These are phyloP conservation scores for Chlamydomonas sp. DNA, from an alignment of 139 green algal genomes.

Conservation along the genomic window DNA sequence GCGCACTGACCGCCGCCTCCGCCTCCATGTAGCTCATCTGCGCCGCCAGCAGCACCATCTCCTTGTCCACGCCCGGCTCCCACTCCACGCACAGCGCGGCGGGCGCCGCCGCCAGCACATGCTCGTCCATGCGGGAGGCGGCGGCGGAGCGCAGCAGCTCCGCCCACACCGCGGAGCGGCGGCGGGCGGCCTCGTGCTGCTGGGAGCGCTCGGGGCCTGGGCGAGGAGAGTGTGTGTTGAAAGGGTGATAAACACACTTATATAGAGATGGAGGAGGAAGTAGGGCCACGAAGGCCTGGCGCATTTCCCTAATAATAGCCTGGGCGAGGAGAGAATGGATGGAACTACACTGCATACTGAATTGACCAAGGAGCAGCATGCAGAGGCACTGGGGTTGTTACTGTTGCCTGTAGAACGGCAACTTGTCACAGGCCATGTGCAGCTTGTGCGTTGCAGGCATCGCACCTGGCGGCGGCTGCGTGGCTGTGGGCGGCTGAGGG, in stretches of 20 bases:
- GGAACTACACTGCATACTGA: no score
- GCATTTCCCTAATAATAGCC: no score
- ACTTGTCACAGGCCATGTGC: no score
- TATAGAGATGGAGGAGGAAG: no score
- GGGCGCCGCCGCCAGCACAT: constrained; percentile 51
- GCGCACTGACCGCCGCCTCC: constrained; percentile 49
- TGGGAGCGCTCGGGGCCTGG: constrained; percentile 1
- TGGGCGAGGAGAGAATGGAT: no score
- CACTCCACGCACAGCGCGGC: constrained; percentile 43
- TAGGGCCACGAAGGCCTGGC: no score
- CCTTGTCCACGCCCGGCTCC: constrained; percentile 50
- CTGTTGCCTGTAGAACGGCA: no score
- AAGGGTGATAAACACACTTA: no score
- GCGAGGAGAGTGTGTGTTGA: no score
- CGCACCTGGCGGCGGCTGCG: not conserved
- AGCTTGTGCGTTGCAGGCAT: no score
- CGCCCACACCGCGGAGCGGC: constrained; percentile 42
- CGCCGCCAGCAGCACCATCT: constrained; percentile 58
- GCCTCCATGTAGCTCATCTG: constrained; percentile 60
- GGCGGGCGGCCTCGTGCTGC: constrained; percentile 22
- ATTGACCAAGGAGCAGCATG: no score
- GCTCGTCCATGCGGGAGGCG: constrained; percentile 50
- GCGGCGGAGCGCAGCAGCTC: constrained; percentile 47
- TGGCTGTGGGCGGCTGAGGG: constrained; percentile 8
- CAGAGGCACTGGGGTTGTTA: no score